A percentile compares a stretch with the other conserved stretches of the same genome.
Conservation (phyloP, 768 basidiomycete species). For the Trametes coccinea region DNA sequence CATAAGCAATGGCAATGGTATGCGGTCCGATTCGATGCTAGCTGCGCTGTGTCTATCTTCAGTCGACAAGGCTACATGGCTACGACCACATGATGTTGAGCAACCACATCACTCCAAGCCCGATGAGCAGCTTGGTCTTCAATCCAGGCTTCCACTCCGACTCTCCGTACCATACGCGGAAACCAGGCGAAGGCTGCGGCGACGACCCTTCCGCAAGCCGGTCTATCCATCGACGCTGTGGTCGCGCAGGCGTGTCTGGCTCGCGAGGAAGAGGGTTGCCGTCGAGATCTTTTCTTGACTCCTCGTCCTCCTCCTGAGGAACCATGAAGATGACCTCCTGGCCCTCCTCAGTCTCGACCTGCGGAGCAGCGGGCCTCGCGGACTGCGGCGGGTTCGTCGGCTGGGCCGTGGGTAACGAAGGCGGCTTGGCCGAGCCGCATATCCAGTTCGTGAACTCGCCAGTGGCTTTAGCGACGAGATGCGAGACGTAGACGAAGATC, state of each 20-base stretch:
- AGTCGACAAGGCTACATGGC: conserved; percentile 4
- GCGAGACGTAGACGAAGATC: conserved; percentile 79
- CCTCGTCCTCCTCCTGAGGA: conserved; percentile 17
- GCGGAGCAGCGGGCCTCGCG: not conserved
- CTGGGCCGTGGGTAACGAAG: conserved; percentile 24
- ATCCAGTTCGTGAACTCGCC: conserved; percentile 65
- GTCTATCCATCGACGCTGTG: conserved; percentile 50
- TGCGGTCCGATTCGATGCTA: not conserved
- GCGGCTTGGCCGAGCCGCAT: conserved; percentile 40
- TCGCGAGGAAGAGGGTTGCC: conserved; percentile 36
- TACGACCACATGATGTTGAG: conserved; percentile 62
- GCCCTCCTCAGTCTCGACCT: conserved; percentile 11
- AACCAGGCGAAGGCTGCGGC: conserved; percentile 24
- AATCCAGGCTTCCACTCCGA: conserved; percentile 41
- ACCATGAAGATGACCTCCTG: conserved; percentile 30
- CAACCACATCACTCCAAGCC: conserved; percentile 57
- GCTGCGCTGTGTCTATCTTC: not conserved
- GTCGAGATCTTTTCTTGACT: conserved; percentile 29
- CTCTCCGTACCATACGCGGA: conserved; percentile 35
- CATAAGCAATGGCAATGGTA: not conserved
- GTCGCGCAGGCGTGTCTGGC: conserved; percentile 42
- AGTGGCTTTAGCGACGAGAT: conserved; percentile 76
- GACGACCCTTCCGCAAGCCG: conserved; percentile 42
- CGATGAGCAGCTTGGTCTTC: conserved; percentile 43
- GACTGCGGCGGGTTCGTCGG: conserved; percentile 4